A percentile compares a stretch with the other conserved stretches of the same genome.
These are phyloP conservation scores for Psilocybe cyanescens DNA, from an alignment of 768 basidiomycete species.

Conservation along the genomic window DNA sequence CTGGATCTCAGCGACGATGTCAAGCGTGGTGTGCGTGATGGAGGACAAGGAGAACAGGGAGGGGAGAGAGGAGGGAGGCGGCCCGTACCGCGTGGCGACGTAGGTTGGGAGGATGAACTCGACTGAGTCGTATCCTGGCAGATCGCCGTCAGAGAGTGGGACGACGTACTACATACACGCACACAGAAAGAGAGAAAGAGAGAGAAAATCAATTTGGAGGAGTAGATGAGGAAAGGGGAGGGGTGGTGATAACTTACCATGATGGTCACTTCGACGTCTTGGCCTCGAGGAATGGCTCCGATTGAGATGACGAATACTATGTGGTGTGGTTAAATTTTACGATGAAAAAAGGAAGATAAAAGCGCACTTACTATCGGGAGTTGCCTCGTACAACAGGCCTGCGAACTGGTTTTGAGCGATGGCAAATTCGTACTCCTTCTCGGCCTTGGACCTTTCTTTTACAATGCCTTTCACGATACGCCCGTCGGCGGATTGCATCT, in stretches of 20 bases:
- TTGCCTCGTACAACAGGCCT: slow-evolving; percentile 8
- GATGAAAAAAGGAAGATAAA: background rate
- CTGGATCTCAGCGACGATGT: background rate
- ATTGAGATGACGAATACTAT: slow-evolving; percentile 12
- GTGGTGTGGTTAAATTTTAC: background rate
- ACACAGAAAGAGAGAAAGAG: background rate
- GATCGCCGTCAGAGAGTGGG: slow-evolving; percentile 7
- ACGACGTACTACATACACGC: slow-evolving; percentile 2
- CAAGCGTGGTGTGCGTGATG: background rate
- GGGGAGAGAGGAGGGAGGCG: background rate
- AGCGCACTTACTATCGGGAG: slow-evolving; percentile 2
- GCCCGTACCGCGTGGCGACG: slow-evolving; percentile 2
- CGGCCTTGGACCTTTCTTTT: slow-evolving; percentile 8
- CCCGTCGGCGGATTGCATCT: slow-evolving; percentile 1
- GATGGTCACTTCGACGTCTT: slow-evolving; percentile 8
- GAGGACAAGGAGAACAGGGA: background rate
- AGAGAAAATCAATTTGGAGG: background rate
- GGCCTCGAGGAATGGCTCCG: slow-evolving; percentile 6
- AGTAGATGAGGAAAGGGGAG: background rate
- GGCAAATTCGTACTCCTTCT: slow-evolving; percentile 6
- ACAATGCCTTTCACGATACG: slow-evolving; percentile 7
- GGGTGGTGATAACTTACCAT: background rate
- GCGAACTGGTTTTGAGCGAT: slow-evolving; percentile 7
- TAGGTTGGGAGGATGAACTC: slow-evolving; percentile 8
- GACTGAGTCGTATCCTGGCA: slow-evolving; percentile 9